These are phyloP conservation scores for Umbellularia californica DNA, from an alignment of 164 flowering plant genomes.

Conservation along the genomic window DNA sequence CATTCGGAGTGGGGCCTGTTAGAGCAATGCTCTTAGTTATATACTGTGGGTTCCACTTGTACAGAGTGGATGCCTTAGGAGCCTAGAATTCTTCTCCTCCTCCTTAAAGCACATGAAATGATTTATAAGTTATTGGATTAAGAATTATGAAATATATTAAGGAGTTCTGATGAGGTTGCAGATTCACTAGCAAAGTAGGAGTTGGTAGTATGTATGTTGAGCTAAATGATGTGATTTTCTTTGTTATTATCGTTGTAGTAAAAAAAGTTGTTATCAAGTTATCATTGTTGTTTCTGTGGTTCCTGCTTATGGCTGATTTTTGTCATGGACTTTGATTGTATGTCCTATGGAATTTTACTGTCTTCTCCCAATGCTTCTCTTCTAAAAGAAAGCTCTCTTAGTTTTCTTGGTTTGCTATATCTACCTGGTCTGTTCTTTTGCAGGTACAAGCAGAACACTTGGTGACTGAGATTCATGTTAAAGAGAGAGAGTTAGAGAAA, in stretches of 20 bases:
- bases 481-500: slow-evolving; percentile 76
- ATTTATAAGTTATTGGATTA: too few relatives aligned
- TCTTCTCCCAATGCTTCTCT: not conserved
- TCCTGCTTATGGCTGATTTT: too few relatives aligned
- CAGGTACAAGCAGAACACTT: slow-evolving; percentile 92
- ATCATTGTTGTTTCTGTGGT: too few relatives aligned
- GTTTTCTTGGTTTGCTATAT: not conserved
- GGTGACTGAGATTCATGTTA: slow-evolving; percentile 58
- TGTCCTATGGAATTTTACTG: too few relatives aligned
- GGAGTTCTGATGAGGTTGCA: too few relatives aligned
- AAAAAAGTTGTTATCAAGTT: too few relatives aligned
- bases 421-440: slow-evolving; percentile 2
- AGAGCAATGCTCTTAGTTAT: not conserved
- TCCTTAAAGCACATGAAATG: not conserved
- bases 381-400: not conserved
- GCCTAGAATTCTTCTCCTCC: not conserved
- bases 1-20: not conserved
- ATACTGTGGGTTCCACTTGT: not conserved
- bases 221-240: too few relatives aligned
- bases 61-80: not conserved
- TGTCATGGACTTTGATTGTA: too few relatives aligned
- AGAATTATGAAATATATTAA: too few relatives aligned
- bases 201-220: too few relatives aligned
- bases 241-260: too few relatives aligned
- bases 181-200: too few relatives aligned